Percentiles rank a stretch among this genome's conserved stretches.
Evolutionary conservation across 106 monocot genomes (phyloP).

Genomic region (Triglochin maritima): DNA sequence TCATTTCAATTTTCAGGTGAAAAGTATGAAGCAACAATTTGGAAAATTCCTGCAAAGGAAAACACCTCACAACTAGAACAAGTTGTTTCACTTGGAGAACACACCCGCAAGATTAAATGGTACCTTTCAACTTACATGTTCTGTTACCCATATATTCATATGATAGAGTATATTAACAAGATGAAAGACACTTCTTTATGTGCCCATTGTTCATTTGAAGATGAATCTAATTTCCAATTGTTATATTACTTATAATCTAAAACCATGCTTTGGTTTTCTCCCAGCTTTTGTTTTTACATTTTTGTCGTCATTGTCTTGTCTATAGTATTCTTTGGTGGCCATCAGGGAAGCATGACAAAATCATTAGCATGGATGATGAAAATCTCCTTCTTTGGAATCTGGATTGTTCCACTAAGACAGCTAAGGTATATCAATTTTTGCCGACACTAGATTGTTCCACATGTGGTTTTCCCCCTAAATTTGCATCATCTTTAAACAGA

Average conservation of each 20-base stretch:
- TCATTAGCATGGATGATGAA: constrained; percentile 95
- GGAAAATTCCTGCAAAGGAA: constrained; percentile 78
- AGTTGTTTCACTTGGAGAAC: constrained; percentile 68
- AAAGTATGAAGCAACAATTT: constrained; percentile 74
- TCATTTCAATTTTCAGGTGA: constrained; percentile 45
- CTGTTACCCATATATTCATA: neutral
- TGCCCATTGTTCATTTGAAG: too few species aligned
- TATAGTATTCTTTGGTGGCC: constrained; percentile 97
- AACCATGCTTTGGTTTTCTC: too few species aligned
- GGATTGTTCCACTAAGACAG: constrained; percentile 69
- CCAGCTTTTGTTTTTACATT: too few species aligned
- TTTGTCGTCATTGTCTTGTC: constrained; percentile 4
- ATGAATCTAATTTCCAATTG: too few species aligned
- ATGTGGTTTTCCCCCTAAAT: neutral
- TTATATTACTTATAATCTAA: too few species aligned
- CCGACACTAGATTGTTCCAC: neutral
- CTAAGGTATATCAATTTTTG: constrained; percentile 37
- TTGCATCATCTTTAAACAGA: neutral
- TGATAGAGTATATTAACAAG: too few species aligned
- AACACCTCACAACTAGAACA: constrained; percentile 71
- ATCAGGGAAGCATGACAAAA: constrained; percentile 70
- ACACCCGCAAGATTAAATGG: constrained; percentile 72
- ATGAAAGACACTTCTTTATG: too few species aligned
- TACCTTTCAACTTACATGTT: constrained; percentile 11
- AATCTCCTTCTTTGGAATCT: constrained; percentile 87